Percentiles rank a stretch among this genome's conserved stretches.
Conservation (phyloP, 2,329 filamentous ascomycete genomes). For the Aspergillus sp. region DNA sequence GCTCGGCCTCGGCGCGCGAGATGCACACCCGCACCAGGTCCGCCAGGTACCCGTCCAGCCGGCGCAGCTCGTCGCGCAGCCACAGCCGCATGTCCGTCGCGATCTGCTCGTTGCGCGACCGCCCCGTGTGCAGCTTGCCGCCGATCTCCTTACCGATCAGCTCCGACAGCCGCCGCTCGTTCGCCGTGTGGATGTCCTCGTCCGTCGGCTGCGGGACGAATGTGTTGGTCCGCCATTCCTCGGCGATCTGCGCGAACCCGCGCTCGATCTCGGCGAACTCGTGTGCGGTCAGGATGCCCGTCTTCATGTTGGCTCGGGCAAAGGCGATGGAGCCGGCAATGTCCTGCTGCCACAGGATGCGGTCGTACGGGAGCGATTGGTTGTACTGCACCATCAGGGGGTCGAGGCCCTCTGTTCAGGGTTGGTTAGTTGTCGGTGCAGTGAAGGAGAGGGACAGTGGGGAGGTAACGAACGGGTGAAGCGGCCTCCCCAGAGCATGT, state of each 20-base stretch:
- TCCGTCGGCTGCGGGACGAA: slow-evolving; percentile 40
- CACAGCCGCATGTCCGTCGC: slow-evolving; percentile 89
- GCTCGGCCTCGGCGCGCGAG: slow-evolving; percentile 68
- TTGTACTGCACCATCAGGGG: slow-evolving; percentile 87
- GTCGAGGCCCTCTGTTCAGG: slow-evolving; percentile 68
- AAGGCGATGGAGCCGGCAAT: slow-evolving; percentile 79
- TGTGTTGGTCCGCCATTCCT: slow-evolving; percentile 42
- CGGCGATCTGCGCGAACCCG: slow-evolving; percentile 60
- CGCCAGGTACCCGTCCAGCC: slow-evolving; percentile 67
- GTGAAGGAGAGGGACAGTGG: not conserved
- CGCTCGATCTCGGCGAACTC: slow-evolving; percentile 74
- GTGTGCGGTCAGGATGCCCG: slow-evolving; percentile 67
- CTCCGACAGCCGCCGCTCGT: slow-evolving; percentile 73
- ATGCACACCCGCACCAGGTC: slow-evolving; percentile 69
- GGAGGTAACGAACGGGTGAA: slow-evolving; percentile 52
- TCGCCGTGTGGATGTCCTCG: slow-evolving; percentile 68
- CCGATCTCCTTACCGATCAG: slow-evolving; percentile 82
- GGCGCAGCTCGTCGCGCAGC: slow-evolving; percentile 71
- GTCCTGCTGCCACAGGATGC: slow-evolving; percentile 74
- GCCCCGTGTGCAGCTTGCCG: slow-evolving; percentile 85
- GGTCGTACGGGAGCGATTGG: slow-evolving; percentile 75
- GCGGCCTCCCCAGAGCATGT: slow-evolving; percentile 62
- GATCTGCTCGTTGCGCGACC: slow-evolving; percentile 87
- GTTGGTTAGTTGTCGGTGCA: slow-evolving; percentile 16
- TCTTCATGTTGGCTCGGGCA: slow-evolving; percentile 74